Percentiles rank a stretch among this genome's conserved stretches.
Conservation (phyloP, 2,329 filamentous ascomycete species). For the Basipetospora chlamydospora region DNA sequence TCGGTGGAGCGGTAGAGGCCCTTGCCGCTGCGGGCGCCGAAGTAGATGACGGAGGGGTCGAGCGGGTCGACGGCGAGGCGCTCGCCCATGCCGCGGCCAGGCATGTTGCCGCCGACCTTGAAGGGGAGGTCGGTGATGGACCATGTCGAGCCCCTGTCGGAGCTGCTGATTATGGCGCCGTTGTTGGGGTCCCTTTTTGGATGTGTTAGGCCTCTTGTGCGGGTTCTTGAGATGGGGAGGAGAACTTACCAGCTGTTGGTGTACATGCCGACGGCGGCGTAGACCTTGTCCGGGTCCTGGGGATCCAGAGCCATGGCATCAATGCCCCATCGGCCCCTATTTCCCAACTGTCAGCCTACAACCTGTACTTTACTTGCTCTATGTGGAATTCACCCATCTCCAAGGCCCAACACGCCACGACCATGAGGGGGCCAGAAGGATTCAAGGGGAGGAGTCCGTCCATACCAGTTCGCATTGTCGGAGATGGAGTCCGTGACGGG, state of each 20-base stretch:
- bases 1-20: constrained; percentile 45
- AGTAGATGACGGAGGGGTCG: constrained; percentile 41
- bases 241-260: constrained; percentile 36
- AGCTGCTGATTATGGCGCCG: constrained; percentile 38
- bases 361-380: too few relatives aligned
- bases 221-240: not conserved
- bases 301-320: constrained; percentile 43
- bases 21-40: constrained; percentile 42
- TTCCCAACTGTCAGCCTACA: too few relatives aligned
- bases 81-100: constrained; percentile 43
- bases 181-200: constrained; percentile 32
- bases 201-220: not conserved
- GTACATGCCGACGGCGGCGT: constrained; percentile 41
- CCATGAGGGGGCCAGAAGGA: too few relatives aligned
- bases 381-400: too few relatives aligned
- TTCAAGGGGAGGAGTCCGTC: not conserved
- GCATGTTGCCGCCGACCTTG: constrained; percentile 49
- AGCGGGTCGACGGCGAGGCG: constrained; percentile 42
- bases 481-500: constrained; percentile 33
- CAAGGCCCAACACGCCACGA: too few relatives aligned
- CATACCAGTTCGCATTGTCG: constrained; percentile 28
- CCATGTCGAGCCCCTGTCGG: constrained; percentile 39
- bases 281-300: constrained; percentile 34
- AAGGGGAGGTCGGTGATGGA: constrained; percentile 33
- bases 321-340: constrained; percentile 41